Evolutionary conservation across 2,329 filamentous ascomycete genomes (phyloP), one percentile per base, ranked within the genome.

Genomic region (Mycosphaerella sp.): DNA sequence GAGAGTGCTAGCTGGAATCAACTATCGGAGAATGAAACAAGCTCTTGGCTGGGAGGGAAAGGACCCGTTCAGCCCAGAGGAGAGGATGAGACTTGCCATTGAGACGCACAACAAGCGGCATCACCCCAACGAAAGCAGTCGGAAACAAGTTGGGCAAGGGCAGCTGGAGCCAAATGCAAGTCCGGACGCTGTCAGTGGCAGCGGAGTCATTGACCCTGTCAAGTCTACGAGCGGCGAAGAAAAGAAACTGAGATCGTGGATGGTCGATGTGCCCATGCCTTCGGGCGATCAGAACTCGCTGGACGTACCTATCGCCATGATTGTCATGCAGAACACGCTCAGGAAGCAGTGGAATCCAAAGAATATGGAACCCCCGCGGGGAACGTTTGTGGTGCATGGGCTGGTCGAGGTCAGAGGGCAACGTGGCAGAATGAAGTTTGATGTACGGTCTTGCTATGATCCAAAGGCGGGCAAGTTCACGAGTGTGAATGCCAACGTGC

Each of bases 381-480:
- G 77, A 2, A 70, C 68, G 2, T 70, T 78, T 48, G 55, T 73
- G 0, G 70, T 79, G 10, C 64, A 67, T 1, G 77, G 76, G 3
- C 52, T 77, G 34, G 66, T 79, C 1, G 74, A 78, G 53, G 61
- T 78, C 2, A 64, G 69, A n/a, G 76, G 76, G 6, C 61, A 66
- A 7, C 68, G 65, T 43, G 74, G 72, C 0, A 67, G 66, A 41
- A 60, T 73, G 53, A 71, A 73, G 4, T 57, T 78, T n/a, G 74
- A 77, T 53, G 73, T 78, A 2, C 55, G 62, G 7, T 73, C 69
- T 4, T 69, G 66, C 4, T 79, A 78, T 57, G 74, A 78, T 53
- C 74, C 75, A 1, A 70, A 70, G 45, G 54, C 63, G 23, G 67
- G 62, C 8, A 69, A 70, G 40, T 77, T 69, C 51, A 64, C 74